These are phyloP conservation scores for Typha latifolia DNA, from an alignment of 176 grass and related monocot genomes.

Conservation along the genomic window DNA sequence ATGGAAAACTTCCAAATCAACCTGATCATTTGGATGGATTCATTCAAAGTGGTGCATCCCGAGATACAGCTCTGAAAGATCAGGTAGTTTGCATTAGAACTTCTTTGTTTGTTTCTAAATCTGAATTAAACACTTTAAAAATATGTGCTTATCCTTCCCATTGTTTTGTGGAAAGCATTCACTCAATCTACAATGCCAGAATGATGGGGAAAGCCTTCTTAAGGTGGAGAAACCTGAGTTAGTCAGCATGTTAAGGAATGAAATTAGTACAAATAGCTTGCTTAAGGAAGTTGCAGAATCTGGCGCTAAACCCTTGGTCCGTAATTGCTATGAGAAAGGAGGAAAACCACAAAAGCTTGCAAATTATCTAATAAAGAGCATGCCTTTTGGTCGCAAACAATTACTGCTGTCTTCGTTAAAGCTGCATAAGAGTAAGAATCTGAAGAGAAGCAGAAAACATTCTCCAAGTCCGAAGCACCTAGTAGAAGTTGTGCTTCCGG, in stretches of 20 bases:
- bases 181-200: neutral
- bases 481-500: constrained; percentile 3
- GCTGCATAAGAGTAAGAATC: constrained; percentile 32
- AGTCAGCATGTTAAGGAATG: neutral
- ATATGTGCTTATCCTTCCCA: neutral
- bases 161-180: neutral
- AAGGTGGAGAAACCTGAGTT: neutral
- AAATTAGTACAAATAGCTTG: neutral
- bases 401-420: constrained; percentile 45
- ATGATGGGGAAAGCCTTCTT: neutral
- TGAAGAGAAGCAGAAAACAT: constrained; percentile 34
- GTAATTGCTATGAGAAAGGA: neutral
- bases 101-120: neutral
- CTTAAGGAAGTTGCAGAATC: constrained; percentile 13
- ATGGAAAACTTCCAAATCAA: neutral
- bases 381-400: constrained; percentile 38
- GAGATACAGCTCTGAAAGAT: neutral
- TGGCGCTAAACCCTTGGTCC: neutral
- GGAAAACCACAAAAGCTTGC: constrained; percentile 35
- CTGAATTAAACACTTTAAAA: neutral
- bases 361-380: constrained; percentile 31
- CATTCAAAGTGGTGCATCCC: neutral
- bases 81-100: neutral
- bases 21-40: neutral
- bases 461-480: constrained; percentile 9